Evolutionary conservation across 1,284 basidiomycete species (phyloP).

Genomic region (Sanghuangporus weigelae): DNA sequence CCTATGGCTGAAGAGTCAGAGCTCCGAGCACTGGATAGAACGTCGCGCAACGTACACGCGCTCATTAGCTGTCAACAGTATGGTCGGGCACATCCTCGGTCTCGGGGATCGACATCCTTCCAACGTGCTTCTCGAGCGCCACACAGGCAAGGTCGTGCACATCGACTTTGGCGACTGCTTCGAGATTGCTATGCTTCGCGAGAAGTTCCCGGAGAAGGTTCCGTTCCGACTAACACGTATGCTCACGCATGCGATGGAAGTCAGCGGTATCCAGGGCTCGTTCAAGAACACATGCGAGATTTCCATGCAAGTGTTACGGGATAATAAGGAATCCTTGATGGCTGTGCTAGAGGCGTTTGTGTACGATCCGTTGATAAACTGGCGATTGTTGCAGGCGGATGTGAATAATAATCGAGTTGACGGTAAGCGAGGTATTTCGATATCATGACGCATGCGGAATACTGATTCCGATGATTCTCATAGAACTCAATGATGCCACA

Average conservation of each 20-base stretch:
- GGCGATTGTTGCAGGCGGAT: slow-evolving; percentile 78
- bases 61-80: slow-evolving; percentile 92
- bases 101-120: slow-evolving; percentile 98
- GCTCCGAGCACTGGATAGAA: slow-evolving; percentile 98
- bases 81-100: slow-evolving; percentile 97
- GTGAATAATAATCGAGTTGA: slow-evolving; percentile 60
- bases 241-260: slow-evolving; percentile 99
- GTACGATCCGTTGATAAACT: slow-evolving; percentile 86
- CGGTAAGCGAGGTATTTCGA: slow-evolving; percentile 36
- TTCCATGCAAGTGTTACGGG: slow-evolving; percentile 93
- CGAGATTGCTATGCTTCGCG: slow-evolving; percentile 91
- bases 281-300: slow-evolving; percentile 96
- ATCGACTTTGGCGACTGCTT: slow-evolving; percentile 98
- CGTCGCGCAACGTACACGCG: slow-evolving; percentile 95
- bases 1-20: slow-evolving; percentile 92
- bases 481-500: slow-evolving; percentile 39
- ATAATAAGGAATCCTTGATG: slow-evolving; percentile 97
- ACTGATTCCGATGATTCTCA: slow-evolving; percentile 25
- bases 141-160: slow-evolving; percentile 93
- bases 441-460: not conserved
- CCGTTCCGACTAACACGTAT: slow-evolving; percentile 98
- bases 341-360: slow-evolving; percentile 96
- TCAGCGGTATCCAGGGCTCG: slow-evolving; percentile 96
- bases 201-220: slow-evolving; percentile 99
- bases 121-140: slow-evolving; percentile 90